These are phyloP conservation scores for Phialophora expanda DNA, from an alignment of 2,329 filamentous ascomycete species.

Conservation along the genomic window DNA sequence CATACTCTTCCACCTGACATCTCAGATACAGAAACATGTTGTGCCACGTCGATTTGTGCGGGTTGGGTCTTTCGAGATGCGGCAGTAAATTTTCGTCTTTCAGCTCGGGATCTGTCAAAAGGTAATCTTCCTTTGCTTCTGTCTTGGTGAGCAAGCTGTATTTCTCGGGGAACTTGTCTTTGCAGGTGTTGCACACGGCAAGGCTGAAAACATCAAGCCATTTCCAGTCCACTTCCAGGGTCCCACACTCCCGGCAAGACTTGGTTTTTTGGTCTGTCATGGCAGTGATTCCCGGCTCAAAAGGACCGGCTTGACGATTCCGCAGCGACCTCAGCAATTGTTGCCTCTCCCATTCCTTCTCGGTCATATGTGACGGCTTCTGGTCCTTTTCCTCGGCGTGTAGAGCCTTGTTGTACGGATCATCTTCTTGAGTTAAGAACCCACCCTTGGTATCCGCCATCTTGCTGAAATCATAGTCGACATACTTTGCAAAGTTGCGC, in stretches of 20 bases:
- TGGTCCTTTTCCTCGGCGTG: conserved; percentile 63
- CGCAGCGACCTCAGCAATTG: conserved; percentile 75
- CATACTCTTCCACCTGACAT: conserved; percentile 93
- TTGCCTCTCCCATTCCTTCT: conserved; percentile 87
- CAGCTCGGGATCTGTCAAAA: conserved; percentile 93
- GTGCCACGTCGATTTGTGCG: conserved; percentile 94
- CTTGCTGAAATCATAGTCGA: conserved; percentile 96
- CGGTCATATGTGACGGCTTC: conserved; percentile 85
- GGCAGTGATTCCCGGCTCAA: conserved; percentile 84
- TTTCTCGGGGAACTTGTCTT: conserved; percentile 87
- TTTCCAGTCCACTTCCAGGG: conserved; percentile 88
- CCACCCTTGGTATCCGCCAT: conserved; percentile 99
- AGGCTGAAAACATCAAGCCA: conserved; percentile 86
- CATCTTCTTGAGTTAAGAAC: conserved; percentile 87
- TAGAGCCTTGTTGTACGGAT: conserved; percentile 83
- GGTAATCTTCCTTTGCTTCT: conserved; percentile 92
- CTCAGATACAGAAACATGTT: conserved; percentile 98
- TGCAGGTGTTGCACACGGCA: conserved; percentile 79
- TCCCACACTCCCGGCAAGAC: conserved; percentile 81
- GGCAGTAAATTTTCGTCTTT: conserved; percentile 84
- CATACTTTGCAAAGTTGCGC: conserved; percentile 88
- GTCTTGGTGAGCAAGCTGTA: conserved; percentile 97
- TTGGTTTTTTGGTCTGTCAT: conserved; percentile 68
- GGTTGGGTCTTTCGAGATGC: conserved; percentile 86
- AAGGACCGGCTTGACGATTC: conserved; percentile 77